A percentile compares a stretch with the other conserved stretches of the same genome.
These are phyloP conservation scores for Russula earlei DNA, from an alignment of 768 basidiomycete genomes.

Conservation along the genomic window DNA sequence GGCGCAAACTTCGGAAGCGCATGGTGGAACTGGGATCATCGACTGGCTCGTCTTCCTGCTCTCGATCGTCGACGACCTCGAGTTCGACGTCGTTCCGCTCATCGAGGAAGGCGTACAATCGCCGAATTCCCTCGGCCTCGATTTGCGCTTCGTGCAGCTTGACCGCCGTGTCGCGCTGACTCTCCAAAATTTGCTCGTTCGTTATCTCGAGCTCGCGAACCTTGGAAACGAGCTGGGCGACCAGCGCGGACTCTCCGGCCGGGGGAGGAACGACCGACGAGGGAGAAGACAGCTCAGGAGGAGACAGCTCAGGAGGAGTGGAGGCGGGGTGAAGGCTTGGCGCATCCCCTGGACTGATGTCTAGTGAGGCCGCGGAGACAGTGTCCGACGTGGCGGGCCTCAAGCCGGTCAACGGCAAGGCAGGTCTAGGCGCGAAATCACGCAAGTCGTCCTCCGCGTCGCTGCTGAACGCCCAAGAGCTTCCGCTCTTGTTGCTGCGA, in stretches of 20 bases:
- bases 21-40: conserved; percentile 32
- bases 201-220: conserved; percentile 70
- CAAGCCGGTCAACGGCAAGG: background rate
- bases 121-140: conserved; percentile 61
- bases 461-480: conserved; percentile 21
- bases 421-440: conserved; percentile 48
- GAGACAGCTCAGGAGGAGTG: conserved; percentile 20
- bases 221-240: conserved; percentile 64
- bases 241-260: conserved; percentile 35
- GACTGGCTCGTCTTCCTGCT: conserved; percentile 26
- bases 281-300: background rate
- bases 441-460: conserved; percentile 29
- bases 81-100: conserved; percentile 45
- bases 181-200: conserved; percentile 54
- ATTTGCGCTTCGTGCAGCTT: conserved; percentile 61
- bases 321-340: conserved; percentile 17
- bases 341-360: background rate
- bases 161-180: conserved; percentile 51
- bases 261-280: background rate
- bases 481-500: conserved; percentile 27
- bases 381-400: conserved; percentile 2
- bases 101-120: conserved; percentile 58
- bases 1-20: conserved; percentile 39
- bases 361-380: background rate
- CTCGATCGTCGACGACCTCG: conserved; percentile 31